Conservation (phyloP, 2,329 filamentous ascomycete species). For the Verticillium albo-atrum region DNA sequence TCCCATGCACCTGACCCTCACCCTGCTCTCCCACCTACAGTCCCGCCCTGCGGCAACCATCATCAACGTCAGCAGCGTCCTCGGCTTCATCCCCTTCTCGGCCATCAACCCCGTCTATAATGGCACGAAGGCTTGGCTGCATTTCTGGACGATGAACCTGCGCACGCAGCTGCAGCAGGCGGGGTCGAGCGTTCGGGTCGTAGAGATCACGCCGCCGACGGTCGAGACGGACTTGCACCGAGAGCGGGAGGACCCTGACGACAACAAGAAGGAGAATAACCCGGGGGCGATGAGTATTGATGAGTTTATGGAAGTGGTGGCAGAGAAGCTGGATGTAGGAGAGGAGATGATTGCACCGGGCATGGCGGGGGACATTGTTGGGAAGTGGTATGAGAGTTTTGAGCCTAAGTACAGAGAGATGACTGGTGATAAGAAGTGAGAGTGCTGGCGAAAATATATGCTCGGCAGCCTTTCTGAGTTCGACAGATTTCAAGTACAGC, state of each 20-base stretch:
- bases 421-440: neutral
- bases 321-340: conserved; percentile 37
- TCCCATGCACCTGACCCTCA: conserved; percentile 49
- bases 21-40: conserved; percentile 45
- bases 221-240: conserved; percentile 52
- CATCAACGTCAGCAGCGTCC: conserved; percentile 49
- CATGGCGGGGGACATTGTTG: conserved; percentile 23
- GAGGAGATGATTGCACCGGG: conserved; percentile 46
- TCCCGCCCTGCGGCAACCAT: conserved; percentile 26
- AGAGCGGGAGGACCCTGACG: conserved; percentile 49
- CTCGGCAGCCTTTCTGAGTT: too few species aligned
- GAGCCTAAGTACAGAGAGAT: conserved; percentile 14
- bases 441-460: neutral
- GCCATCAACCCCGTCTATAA: conserved; percentile 56
- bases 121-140: conserved; percentile 54
- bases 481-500: too few species aligned
- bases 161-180: conserved; percentile 40
- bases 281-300: conserved; percentile 37
- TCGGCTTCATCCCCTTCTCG: conserved; percentile 47
- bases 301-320: conserved; percentile 49
- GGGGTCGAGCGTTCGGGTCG: conserved; percentile 36
- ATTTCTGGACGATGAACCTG: conserved; percentile 52
- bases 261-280: conserved; percentile 56
- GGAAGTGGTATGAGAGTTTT: conserved; percentile 31
- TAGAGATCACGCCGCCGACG: conserved; percentile 52